phyloP scores from a whole-genome alignment of 441 rosid species.

The Brassica balearica region DNA sequence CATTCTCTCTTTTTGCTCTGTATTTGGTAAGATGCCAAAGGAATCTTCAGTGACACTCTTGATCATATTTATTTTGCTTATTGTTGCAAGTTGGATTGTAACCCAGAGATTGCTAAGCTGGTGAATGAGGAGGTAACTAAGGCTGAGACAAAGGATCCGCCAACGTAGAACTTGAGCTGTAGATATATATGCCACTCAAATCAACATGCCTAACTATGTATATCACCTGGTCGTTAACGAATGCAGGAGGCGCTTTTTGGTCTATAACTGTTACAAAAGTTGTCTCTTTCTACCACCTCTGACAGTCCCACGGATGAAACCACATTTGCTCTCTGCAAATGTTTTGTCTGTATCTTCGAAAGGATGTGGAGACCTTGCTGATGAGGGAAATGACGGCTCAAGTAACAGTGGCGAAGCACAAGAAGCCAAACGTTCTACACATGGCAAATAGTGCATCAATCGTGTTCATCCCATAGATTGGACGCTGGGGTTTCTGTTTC shows the following conservation, averaged over 20 bases:
- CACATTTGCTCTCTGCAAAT: background rate
- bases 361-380: background rate
- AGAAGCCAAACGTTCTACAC: background rate
- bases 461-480: background rate
- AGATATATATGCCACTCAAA: background rate
- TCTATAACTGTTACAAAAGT: background rate
- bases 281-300: too few species aligned
- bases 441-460: background rate
- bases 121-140: background rate
- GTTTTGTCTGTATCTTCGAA: background rate
- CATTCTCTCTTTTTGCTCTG: background rate
- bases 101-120: background rate
- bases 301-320: background rate
- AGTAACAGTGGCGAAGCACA: too few species aligned
- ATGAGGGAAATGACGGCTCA: background rate
- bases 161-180: background rate
- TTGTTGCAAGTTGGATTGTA: background rate
- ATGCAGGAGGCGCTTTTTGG: background rate
- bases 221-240: background rate
- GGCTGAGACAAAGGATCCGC: background rate
- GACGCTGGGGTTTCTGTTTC: too few species aligned
- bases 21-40: background rate
- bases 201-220: background rate
- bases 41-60: background rate
- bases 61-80: background rate